Conservation (phyloP, 2,329 filamentous ascomycete species). For the Colletotrichum orbiculare region DNA sequence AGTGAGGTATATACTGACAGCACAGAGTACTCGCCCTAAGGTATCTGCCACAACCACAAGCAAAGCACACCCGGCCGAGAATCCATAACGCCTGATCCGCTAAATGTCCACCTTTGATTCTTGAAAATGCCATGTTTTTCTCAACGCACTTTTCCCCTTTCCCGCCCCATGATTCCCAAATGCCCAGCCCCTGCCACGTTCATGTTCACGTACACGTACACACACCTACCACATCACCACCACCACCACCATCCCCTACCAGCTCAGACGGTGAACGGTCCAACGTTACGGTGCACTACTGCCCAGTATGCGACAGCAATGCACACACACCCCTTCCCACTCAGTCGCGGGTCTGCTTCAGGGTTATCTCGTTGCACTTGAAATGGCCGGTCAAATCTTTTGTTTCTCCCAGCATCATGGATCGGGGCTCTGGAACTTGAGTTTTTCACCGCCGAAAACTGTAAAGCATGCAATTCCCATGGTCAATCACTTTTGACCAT, state of each 20-base stretch:
- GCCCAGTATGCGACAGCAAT: background rate
- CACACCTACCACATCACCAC: no score
- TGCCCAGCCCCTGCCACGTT: background rate
- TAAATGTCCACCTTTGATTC: conserved; percentile 17
- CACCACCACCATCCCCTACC: background rate
- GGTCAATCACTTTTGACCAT: conserved; percentile 21
- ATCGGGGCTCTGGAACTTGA: conserved; percentile 13
- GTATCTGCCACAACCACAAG: background rate
- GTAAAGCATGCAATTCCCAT: conserved; percentile 21
- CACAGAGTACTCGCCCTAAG: no score
- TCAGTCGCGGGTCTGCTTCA: background rate
- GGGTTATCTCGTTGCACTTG: conserved; percentile 25
- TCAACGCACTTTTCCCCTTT: conserved; percentile 26
- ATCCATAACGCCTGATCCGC: no score
- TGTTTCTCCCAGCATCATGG: conserved; percentile 27
- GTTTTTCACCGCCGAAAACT: background rate
- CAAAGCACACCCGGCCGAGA: background rate
- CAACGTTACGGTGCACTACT: conserved; percentile 8
- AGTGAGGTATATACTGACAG: no score
- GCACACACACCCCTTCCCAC: no score
- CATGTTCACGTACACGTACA: no score
- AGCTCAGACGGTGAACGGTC: conserved; percentile 15
- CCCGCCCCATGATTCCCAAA: conserved; percentile 4
- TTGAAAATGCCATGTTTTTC: conserved; percentile 33
- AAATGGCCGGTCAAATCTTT: conserved; percentile 16